A percentile compares a stretch with the other conserved stretches of the same genome.
phyloP scores from a whole-genome alignment of 345 rosid species.

The Theobroma cacao region DNA sequence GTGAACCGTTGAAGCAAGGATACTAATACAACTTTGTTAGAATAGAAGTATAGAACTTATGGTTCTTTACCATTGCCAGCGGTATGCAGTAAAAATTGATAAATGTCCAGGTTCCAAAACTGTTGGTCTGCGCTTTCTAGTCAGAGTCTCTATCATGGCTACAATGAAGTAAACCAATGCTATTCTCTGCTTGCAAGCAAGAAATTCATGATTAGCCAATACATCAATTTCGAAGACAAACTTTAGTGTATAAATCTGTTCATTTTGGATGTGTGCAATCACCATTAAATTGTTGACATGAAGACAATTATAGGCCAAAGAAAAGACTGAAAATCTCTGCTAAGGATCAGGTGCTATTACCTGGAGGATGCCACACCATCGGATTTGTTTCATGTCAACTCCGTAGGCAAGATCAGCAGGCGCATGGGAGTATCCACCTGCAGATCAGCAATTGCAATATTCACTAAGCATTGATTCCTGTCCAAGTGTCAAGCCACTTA shows the following conservation, averaged over 20 bases:
- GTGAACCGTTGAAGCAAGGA: neutral
- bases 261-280: neutral
- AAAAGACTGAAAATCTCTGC: neutral
- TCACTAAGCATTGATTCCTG: neutral
- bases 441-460: neutral
- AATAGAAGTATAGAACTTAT: neutral
- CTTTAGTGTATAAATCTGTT: neutral
- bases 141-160: slow-evolving; percentile 51
- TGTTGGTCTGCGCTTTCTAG: slow-evolving; percentile 47
- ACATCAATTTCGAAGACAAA: neutral
- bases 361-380: slow-evolving; percentile 78
- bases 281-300: neutral
- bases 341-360: slow-evolving; percentile 18
- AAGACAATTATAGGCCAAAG: neutral
- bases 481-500: neutral
- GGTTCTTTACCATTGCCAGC: slow-evolving; percentile 55
- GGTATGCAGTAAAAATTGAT: slow-evolving; percentile 52
- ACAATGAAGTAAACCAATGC: slow-evolving; percentile 59
- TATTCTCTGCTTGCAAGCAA: slow-evolving; percentile 45
- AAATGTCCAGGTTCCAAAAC: slow-evolving; percentile 37
- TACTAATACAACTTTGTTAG: neutral
- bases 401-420: slow-evolving; percentile 55
- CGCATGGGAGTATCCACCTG: slow-evolving; percentile 76
- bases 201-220: neutral
- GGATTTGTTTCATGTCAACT: slow-evolving; percentile 59